A percentile compares a stretch with the other conserved stretches of the same genome.
Evolutionary conservation across 768 basidiomycete species (phyloP).

Genomic region (Trametes elegans): DNA sequence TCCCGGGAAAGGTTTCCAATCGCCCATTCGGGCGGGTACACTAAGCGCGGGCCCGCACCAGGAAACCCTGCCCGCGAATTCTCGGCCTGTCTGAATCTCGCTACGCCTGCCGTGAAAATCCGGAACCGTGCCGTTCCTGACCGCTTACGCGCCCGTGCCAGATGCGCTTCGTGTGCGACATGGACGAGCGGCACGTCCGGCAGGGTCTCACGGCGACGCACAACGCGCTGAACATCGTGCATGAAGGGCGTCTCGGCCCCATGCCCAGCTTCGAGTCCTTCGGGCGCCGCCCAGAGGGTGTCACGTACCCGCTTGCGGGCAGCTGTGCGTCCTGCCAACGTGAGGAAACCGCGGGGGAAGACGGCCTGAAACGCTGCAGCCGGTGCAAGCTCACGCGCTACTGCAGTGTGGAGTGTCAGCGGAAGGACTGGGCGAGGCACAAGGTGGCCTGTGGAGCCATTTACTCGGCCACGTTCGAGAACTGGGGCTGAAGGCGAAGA

Average conservation of each 20-base stretch:
- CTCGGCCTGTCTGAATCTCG: too few species aligned
- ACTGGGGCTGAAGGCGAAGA: too few species aligned
- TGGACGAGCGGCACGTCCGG: slow-evolving; percentile 7
- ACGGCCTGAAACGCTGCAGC: slow-evolving; percentile 4
- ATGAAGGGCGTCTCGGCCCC: not conserved
- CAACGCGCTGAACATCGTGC: not conserved
- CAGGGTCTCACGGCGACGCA: not conserved
- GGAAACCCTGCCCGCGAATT: too few species aligned
- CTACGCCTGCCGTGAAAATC: not conserved
- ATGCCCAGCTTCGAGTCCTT: not conserved
- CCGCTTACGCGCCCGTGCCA: not conserved
- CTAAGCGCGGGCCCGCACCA: too few species aligned
- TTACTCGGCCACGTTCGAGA: too few species aligned
- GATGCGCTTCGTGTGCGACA: slow-evolving; percentile 14
- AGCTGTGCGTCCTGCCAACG: slow-evolving; percentile 13
- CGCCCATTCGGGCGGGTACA: too few species aligned
- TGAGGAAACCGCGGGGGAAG: slow-evolving; percentile 1
- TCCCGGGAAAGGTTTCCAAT: too few species aligned
- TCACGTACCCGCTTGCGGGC: slow-evolving; percentile 10
- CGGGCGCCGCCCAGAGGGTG: not conserved
- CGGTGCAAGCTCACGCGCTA: slow-evolving; percentile 12
- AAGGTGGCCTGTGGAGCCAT: slow-evolving; percentile 8
- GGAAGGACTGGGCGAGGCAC: slow-evolving; percentile 11
- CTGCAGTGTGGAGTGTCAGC: slow-evolving; percentile 9
- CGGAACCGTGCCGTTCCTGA: too few species aligned